Conservation (phyloP, 2,329 filamentous ascomycete genomes). For the Trichoderma aggressivum region DNA sequence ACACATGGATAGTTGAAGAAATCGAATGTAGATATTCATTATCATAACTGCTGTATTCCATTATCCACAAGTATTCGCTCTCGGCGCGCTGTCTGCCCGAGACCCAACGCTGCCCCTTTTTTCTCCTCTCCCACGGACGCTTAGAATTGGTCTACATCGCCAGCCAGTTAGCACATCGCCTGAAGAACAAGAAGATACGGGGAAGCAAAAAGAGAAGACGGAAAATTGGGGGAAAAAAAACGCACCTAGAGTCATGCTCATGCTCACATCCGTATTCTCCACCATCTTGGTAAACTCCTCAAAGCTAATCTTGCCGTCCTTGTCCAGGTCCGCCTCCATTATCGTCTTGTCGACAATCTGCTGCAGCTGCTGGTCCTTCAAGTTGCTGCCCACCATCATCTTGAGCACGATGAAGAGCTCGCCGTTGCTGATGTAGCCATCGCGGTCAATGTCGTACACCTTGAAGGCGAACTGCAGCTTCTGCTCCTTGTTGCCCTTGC, state of each 20-base stretch:
- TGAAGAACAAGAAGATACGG: not conserved
- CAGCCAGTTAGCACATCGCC: not conserved
- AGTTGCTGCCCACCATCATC: constrained; percentile 99
- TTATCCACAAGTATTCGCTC: constrained; percentile 19
- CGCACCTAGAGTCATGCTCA: constrained; percentile 70
- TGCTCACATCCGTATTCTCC: constrained; percentile 80
- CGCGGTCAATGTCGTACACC: constrained; percentile 98
- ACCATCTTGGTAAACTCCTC: constrained; percentile 99
- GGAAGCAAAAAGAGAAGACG: not conserved
- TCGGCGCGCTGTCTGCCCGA: constrained; percentile 20
- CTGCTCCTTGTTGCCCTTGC: constrained; percentile 98
- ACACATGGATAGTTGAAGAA: not conserved
- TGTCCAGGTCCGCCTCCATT: constrained; percentile 96
- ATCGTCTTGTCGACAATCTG: constrained; percentile 99
- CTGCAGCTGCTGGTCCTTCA: constrained; percentile 98
- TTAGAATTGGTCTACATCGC: constrained; percentile 26
- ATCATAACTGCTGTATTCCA: constrained; percentile 27
- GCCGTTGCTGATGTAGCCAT: constrained; percentile 97
- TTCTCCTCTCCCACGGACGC: not conserved
- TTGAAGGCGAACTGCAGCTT: constrained; percentile 98
- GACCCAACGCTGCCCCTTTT: constrained; percentile 10
- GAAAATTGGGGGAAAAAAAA: constrained; percentile 22
- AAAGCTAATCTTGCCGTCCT: constrained; percentile 97
- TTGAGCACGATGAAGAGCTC: constrained; percentile 99
- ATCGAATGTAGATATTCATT: constrained; percentile 25